Conservation (phyloP, 2,329 filamentous ascomycete species). For the Talaromyces amestolkiae region DNA sequence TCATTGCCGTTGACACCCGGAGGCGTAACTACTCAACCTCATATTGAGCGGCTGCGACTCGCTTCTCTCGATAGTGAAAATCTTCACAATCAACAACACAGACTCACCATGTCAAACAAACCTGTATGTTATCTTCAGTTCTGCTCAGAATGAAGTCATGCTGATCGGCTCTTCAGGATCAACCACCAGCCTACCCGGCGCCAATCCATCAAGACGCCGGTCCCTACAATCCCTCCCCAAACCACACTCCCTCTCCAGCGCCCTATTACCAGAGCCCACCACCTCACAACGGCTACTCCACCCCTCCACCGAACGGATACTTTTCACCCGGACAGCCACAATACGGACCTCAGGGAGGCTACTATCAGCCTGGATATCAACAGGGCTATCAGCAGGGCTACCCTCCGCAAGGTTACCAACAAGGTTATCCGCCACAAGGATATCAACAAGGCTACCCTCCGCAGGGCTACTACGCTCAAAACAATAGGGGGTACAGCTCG, state of each 20-base stretch:
- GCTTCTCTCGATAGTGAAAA: not conserved
- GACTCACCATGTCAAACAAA: not conserved
- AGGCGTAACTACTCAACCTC: not conserved
- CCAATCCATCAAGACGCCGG: slow-evolving; percentile 34
- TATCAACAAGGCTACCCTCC: slow-evolving; percentile 16
- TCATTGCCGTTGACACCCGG: slow-evolving; percentile 1
- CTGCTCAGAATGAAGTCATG: not conserved
- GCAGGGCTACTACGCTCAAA: slow-evolving; percentile 28
- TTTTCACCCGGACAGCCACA: slow-evolving; percentile 40
- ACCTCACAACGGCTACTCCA: slow-evolving; percentile 31
- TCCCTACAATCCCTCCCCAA: slow-evolving; percentile 22
- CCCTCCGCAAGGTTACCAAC: slow-evolving; percentile 1
- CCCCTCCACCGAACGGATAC: slow-evolving; percentile 30
- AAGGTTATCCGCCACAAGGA: slow-evolving; percentile 21
- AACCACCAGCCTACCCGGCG: slow-evolving; percentile 39
- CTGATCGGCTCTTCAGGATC: slow-evolving; percentile 3
- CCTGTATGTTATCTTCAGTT: not conserved
- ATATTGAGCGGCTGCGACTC: not conserved
- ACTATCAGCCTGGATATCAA: slow-evolving; percentile 37
- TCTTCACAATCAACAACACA: not conserved
- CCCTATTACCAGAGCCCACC: slow-evolving; percentile 25
- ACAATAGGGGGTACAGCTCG: slow-evolving; percentile 18
- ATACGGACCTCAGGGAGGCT: slow-evolving; percentile 31
- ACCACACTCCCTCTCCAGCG: slow-evolving; percentile 21
- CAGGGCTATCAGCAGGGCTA: slow-evolving; percentile 27